Evolutionary conservation across 352 stramenopile genomes (phyloP), one percentile per base, ranked within the genome.

Genomic region (Plasmopara halstedii): DNA sequence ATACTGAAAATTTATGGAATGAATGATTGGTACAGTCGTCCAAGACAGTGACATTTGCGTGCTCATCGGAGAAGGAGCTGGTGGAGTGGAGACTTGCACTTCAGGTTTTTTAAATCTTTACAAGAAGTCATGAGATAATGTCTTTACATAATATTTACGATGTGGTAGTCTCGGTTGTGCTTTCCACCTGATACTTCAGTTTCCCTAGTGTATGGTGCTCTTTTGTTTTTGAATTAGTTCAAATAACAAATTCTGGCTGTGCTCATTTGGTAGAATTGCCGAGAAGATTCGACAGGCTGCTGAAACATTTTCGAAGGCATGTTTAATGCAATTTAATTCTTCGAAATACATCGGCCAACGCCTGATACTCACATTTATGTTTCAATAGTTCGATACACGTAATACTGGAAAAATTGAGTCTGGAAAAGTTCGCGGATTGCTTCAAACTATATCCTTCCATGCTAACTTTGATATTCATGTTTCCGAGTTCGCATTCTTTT

Each of bases 11-110:
- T 9, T 25, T 29, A 10, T 10, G 7, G 25, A 35, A n/a, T 46
- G 17, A 53, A 9, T 27, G 9, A 33, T 17, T 13, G 13, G 18
- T 56, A 31, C 14, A 83, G 70, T 51, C 60, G 6, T 46, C 49
- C 2, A 87, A 86, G 37, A n/a, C 56, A 0, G 58, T 71, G 15
- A 62, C 67, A 7, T 89, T 89, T 62, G 78, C 73, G 1, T 89
- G 78, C 27, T 44, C 56, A 17, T 79, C 58, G 9, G 70, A 76
- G 11, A 64, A 62, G 6, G 78, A 88, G 40, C 59, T 83, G 13
- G 34, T 48, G 2, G 78, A 90, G 44, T 88, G 75, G 75, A 68
- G 56, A 31, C 52, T 63, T 6, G 58, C 72, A 3, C 67, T 88
- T n/a, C 64, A 77, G 40, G 68, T 72, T n/a, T 39, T 38, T 50